Evolutionary conservation across 2,329 filamentous ascomycete genomes (phyloP), one percentile per base, ranked within the genome.

Genomic region (Tolypocladium amazonense): DNA sequence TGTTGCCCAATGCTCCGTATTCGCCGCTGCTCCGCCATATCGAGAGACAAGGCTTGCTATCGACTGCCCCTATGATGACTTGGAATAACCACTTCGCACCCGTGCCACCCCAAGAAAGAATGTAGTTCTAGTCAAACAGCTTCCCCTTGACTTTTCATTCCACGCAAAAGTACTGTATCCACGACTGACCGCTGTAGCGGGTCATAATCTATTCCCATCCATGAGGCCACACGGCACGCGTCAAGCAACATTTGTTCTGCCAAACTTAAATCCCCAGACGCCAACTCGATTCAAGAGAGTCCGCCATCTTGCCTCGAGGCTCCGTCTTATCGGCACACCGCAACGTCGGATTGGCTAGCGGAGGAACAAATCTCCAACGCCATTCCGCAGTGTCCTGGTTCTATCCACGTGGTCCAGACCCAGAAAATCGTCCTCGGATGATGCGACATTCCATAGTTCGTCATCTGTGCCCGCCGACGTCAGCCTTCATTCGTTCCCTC

Each of bases 351-450:
- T 30, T 41, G 4, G 63, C 73, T 71, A 76, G 69, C 72, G 72
- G 64, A 87, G 80, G 74, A 87, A 87, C 68, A 88, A 76, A 68
- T 88, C 85, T 52, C 81, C 81, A 63, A 77, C 79, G 54, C 84
- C 85, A 67, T 86, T 87, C 61, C 84, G 78, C 64, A 81, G 65
- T 25, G 78, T 73, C 65, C 84, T 78, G 58, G 83, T 77, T 67
- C 85, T 81, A 73, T 88, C 86, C 55, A 82, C 74, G 65, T 89
- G 86, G 69, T 89, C 86, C 62, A 89, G 71, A 23, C 86, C 86
- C 61, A 89, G 78, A 63, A 79, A 77, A 63, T 88, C 84, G 62
- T 88, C 86, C 33, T 85, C 80, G 4, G 75, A 76, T 33, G 69
- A 72, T 60, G 75, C 77, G 65, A 78, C 69, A 58, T 79, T 80